Evolutionary conservation across 306 rosid species (phyloP), one percentile per base, ranked within the genome.

Genomic region (Lathyrus tuberosus): DNA sequence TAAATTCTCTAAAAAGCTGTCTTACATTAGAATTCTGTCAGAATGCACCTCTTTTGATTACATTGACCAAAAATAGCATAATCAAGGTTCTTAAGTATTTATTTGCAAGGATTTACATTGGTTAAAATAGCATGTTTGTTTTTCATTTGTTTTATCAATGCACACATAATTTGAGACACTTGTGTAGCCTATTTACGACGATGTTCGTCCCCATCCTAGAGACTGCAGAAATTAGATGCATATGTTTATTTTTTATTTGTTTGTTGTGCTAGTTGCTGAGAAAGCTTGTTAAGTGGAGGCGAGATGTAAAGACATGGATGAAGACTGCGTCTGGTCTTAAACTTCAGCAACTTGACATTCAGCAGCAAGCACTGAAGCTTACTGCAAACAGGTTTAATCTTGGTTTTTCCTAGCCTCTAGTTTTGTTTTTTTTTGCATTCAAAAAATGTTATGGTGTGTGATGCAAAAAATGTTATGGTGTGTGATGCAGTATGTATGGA

Each of bases 311-410:
- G 85, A 75, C 83, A 61, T 85, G 86, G 97, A 94, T 94, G 96
- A 91, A 88, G 88, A 84, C 64, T 31, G 95, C 87, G 63, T 80
- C 95, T 57, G 96, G 97, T 82, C 86, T 94, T 74, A 86, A 84
- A 82, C 70, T 79, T 64, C 99, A 87, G 82, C 98, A 94, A 74
- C 74, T 87, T 61, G 99, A 94, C 86, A 86, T 94, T 80, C 92
- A 83, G 75, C 99, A 94, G 81, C 99, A 94, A 85, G 99, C 99
- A 70, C 83, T 94, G 47, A 94, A 94, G 91, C 96, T 94, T 76
- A 91, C 96, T 60, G 99, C 99, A 75, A 88, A 94, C 85, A 94
- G 97, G 99, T 94, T 66, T 64, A 64, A 52, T 20, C 67, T 40
- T 40, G 20, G 11, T 52, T 72, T 53, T 73, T 76, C 17, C 54